Percentiles rank a stretch among this genome's conserved stretches.
Evolutionary conservation across 164 flowering plant genomes (phyloP).

Genomic region (Aristolochia fimbriata): DNA sequence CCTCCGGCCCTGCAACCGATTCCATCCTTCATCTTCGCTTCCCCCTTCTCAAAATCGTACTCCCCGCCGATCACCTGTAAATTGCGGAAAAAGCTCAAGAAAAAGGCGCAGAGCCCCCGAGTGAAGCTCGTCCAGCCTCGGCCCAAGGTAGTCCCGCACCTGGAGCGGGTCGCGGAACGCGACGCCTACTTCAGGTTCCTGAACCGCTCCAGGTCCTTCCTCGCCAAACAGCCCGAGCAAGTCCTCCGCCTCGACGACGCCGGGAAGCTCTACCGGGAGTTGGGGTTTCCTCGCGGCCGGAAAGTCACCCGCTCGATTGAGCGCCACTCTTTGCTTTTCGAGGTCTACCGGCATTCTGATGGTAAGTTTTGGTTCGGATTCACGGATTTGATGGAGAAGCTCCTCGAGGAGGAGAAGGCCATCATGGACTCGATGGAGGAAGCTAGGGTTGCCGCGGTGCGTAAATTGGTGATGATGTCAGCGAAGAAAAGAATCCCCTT

Average conservation of each 20-base stretch:
- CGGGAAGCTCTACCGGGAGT: slow-evolving; percentile 62
- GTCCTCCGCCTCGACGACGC: slow-evolving; percentile 68
- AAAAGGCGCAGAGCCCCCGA: slow-evolving; percentile 44
- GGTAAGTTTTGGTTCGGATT: slow-evolving; percentile 76
- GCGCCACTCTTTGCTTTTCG: slow-evolving; percentile 49
- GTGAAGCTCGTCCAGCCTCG: slow-evolving; percentile 43
- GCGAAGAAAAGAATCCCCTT: slow-evolving; percentile 54
- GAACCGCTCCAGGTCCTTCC: slow-evolving; percentile 39
- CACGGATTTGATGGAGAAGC: slow-evolving; percentile 52
- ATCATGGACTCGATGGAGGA: slow-evolving; percentile 47
- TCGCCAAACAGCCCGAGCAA: slow-evolving; percentile 54
- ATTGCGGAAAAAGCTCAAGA: slow-evolving; percentile 34
- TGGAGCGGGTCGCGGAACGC: slow-evolving; percentile 48
- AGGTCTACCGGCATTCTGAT: slow-evolving; percentile 57
- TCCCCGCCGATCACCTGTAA: slow-evolving; percentile 1
- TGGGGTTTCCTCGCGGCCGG: slow-evolving; percentile 86
- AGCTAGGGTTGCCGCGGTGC: slow-evolving; percentile 52
- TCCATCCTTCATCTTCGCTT: slow-evolving; percentile 16
- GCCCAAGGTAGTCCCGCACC: slow-evolving; percentile 28
- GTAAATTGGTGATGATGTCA: slow-evolving; percentile 89
- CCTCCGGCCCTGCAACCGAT: no score
- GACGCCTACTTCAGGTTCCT: slow-evolving; percentile 54
- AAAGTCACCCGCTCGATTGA: slow-evolving; percentile 40
- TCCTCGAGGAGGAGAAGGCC: slow-evolving; percentile 39
- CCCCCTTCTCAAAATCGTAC: neutral